Evolutionary conservation across 352 stramenopile genomes (phyloP).

Genomic region (Poterioochromonas sp.): DNA sequence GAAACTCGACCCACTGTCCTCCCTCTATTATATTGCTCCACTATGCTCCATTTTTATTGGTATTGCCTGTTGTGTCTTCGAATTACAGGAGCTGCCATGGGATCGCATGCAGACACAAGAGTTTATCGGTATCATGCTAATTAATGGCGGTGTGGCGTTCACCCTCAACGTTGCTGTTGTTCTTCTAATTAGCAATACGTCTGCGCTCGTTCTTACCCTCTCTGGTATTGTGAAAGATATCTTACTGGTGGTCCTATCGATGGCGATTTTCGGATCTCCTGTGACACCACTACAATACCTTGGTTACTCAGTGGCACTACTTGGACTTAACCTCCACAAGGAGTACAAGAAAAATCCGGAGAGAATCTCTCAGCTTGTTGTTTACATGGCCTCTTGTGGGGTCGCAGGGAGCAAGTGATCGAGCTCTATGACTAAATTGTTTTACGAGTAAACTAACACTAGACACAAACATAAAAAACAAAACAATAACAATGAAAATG

Average conservation of each 20-base stretch:
- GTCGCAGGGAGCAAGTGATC: neutral
- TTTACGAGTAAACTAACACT: too few relatives aligned
- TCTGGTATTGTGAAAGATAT: constrained; percentile 28
- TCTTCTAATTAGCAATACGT: constrained; percentile 21
- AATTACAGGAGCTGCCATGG: neutral
- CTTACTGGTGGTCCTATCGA: neutral
- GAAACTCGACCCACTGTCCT: constrained; percentile 21
- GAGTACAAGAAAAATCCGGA: constrained; percentile 33
- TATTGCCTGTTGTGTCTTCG: constrained; percentile 1
- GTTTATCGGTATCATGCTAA: constrained; percentile 2
- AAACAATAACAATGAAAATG: too few relatives aligned
- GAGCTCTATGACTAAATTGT: too few relatives aligned
- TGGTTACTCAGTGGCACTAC: constrained; percentile 1
- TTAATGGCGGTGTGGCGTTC: constrained; percentile 13
- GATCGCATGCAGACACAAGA: neutral
- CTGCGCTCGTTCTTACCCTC: constrained; percentile 6
- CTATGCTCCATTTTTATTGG: constrained; percentile 19
- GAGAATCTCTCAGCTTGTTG: constrained; percentile 35
- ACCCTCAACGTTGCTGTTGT: constrained; percentile 25
- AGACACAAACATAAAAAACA: too few relatives aligned
- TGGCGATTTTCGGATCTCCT: neutral
- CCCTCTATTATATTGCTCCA: constrained; percentile 27
- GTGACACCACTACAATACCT: constrained; percentile 10
- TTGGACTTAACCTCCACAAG: constrained; percentile 25
- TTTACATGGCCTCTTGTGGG: neutral